Conservation (phyloP, 176 grass and related monocot genomes). For the Echinochloa phyllopogon region DNA sequence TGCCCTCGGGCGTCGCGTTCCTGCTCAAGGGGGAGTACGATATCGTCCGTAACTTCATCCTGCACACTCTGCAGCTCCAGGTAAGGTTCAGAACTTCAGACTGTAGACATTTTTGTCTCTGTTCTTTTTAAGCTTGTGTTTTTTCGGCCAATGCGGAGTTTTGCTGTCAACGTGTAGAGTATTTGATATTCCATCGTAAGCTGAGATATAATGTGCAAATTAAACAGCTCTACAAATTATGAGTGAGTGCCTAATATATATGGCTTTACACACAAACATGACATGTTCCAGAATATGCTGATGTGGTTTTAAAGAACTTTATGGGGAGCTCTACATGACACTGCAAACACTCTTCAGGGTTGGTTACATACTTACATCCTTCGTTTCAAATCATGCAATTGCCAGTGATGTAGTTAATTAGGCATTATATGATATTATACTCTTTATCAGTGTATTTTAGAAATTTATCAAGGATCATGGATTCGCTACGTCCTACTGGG, state of each 20-base stretch:
- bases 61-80: slow-evolving; percentile 96
- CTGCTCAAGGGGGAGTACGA: slow-evolving; percentile 91
- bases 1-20: slow-evolving; percentile 87
- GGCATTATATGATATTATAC: not conserved
- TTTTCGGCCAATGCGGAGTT: no score
- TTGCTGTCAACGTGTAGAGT: not conserved
- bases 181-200: not conserved
- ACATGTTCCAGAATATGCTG: no score
- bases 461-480: not conserved
- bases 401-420: not conserved
- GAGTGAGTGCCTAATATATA: not conserved
- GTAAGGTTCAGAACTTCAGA: slow-evolving; percentile 5
- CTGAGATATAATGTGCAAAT: not conserved
- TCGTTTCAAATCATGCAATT: no score
- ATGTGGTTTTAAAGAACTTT: no score
- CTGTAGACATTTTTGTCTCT: no score
- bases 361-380: no score
- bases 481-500: not conserved
- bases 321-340: no score
- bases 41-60: slow-evolving; percentile 93
- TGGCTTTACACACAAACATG: no score
- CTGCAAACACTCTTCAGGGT: not conserved
- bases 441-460: not conserved
- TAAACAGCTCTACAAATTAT: not conserved
- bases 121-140: no score